phyloP scores from a whole-genome alignment of 768 basidiomycete species.

The Coprinellus aureogranulatus region DNA sequence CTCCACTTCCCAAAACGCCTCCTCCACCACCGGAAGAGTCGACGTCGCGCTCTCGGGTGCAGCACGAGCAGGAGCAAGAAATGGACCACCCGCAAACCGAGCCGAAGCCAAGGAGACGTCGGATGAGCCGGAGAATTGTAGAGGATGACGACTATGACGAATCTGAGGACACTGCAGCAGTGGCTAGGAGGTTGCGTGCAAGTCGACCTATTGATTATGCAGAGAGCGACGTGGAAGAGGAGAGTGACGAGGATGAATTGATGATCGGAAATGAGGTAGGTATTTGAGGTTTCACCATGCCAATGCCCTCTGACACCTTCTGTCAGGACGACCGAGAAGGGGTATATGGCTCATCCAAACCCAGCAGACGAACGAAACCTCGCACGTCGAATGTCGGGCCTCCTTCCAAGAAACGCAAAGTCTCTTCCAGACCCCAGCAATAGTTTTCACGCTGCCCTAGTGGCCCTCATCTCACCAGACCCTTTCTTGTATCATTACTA shows the following conservation, averaged over 20 bases:
- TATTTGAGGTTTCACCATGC: too few species aligned
- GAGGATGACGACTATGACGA: constrained; percentile 15
- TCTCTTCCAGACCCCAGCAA: not conserved
- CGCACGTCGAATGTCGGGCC: not conserved
- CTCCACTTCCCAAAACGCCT: not conserved
- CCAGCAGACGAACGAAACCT: constrained; percentile 5
- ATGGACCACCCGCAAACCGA: constrained; percentile 7
- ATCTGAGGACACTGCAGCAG: constrained; percentile 4
- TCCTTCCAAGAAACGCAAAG: constrained; percentile 8
- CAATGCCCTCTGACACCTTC: too few species aligned
- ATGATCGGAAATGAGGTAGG: constrained; percentile 63
- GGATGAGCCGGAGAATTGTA: constrained; percentile 10
- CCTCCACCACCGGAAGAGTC: not conserved
- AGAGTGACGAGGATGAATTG: constrained; percentile 54
- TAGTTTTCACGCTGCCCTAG: not conserved
- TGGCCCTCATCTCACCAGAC: not conserved
- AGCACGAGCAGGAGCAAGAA: not conserved
- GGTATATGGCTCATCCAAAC: constrained; percentile 24
- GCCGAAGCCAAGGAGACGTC: not conserved
- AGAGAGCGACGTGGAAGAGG: constrained; percentile 26
- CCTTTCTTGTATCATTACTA: too few species aligned
- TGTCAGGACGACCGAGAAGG: constrained; percentile 36
- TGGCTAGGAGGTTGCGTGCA: not conserved
- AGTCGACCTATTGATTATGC: constrained; percentile 16
- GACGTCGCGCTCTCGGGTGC: not conserved